Evolutionary conservation across 768 basidiomycete species (phyloP), one percentile per base, ranked within the genome.

Genomic region (Nevesoporus exiguus): DNA sequence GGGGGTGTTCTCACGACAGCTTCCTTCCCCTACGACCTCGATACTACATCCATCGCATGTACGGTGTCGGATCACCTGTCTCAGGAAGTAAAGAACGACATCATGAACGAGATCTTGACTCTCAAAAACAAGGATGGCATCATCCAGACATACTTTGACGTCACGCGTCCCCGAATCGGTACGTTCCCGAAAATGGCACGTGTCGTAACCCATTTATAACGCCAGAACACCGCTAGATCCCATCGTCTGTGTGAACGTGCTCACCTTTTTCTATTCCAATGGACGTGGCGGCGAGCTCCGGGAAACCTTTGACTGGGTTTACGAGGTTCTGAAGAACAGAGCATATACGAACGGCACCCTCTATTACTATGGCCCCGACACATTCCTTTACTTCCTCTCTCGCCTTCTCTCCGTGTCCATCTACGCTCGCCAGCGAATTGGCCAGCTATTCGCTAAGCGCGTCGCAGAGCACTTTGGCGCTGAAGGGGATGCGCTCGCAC

Each of bases 341-440:
- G 63, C 63, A 4, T 64, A 64, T 33, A 55, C 43, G 15, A 46
- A 59, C 11, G 63, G 63, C 6, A 63, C 64, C 0, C 37, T 49
- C 19, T 63, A 64, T 44, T 64, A 66, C 31, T 45, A 47, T 10
- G 58, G 63, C 3, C 41, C 61, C 0, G 57, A 66, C 34, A 27
- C 55, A 0, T 64, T 66, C 25, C 33, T 64, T 1, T 66, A 54
- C 36, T 66, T 66, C 51, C 60, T 65, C 34, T 64, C 64, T 7
- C 53, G 55, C 7, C 51, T 63, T 2, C 49, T 64, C 5, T 66
- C 57, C 8, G 52, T 52, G 31, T 66, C 63, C 15, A 39, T 47
- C 9, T 48, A 60, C 15, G 64, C 61, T 8, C 63, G 61, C 11
- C 45, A 42, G 19, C 55, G 40, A 15, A 47, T 66, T 0, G 55